phyloP scores from a whole-genome alignment of 139 green algal species.

The Yamagishiella unicocca region DNA sequence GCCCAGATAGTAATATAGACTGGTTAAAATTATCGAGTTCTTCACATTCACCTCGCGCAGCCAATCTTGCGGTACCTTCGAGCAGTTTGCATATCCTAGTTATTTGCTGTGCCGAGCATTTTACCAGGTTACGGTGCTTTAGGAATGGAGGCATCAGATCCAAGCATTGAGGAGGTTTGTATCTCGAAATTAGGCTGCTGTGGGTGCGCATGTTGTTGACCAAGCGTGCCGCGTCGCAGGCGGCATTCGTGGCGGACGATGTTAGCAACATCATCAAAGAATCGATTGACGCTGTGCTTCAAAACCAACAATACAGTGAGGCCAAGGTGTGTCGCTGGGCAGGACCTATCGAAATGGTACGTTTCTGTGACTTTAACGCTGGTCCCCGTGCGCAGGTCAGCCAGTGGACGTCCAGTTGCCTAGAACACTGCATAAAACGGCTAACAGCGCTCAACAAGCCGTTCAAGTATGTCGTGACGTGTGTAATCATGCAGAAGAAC shows the following conservation, averaged over 20 bases:
- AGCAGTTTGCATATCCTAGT: too few species aligned
- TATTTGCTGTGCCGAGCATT: too few species aligned
- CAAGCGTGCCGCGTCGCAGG: conserved; percentile 59
- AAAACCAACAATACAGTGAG: conserved; percentile 80
- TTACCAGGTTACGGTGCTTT: too few species aligned
- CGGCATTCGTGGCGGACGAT: conserved; percentile 85
- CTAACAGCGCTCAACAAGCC: conserved; percentile 82
- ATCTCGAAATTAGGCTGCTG: not conserved
- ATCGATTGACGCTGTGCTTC: conserved; percentile 79
- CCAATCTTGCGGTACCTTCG: too few species aligned
- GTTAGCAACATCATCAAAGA: conserved; percentile 91
- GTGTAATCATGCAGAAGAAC: conserved; percentile 88
- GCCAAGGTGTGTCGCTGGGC: conserved; percentile 71
- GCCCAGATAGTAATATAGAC: too few species aligned
- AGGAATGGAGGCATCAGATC: conserved; percentile 31
- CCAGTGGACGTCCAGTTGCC: conserved; percentile 79
- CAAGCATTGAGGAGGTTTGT: conserved; percentile 29
- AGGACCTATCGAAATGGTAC: not conserved
- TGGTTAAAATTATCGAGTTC: too few species aligned
- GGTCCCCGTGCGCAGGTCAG: conserved; percentile 65
- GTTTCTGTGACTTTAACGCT: too few species aligned
- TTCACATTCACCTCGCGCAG: too few species aligned
- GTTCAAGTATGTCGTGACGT: conserved; percentile 89
- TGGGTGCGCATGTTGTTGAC: conserved; percentile 16
- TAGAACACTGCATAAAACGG: conserved; percentile 83